Base-by-base conservation (phyloP, 2,329 filamentous ascomycete species). In the Immersiporthe knoxdaviesiana region DNA sequence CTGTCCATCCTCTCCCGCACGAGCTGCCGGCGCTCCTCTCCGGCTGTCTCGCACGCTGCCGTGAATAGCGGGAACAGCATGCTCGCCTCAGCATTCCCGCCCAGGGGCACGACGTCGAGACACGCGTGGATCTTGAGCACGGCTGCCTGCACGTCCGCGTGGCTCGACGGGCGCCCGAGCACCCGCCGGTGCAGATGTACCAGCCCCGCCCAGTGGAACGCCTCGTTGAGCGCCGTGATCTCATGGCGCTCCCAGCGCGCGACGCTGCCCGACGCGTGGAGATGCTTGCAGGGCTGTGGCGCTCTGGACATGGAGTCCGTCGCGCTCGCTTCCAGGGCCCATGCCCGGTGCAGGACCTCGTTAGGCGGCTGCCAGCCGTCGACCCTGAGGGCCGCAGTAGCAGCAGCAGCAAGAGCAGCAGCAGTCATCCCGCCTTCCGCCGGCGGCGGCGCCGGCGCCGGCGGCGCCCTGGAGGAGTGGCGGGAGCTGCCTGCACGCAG, bases 51-150 rank as follows among this genome's bases (percentile, higher is more conserved):
- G 73, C 92, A 94, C 0, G 92, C 93, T 1, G 92, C 92, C 1
- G 91, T 92, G 78, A 96, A 96, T 80, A 96, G 89, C 0, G 93
- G 92, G 72, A 96, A 94, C 52, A 96, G 78, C 24, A 92, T 81
- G 74, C 91, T 93, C 11, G 88, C 89, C 78, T 95, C 92, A 0
- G 92, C 91, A 21, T 88, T 89, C 39, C 90, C 90, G 7, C 91
- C 90, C 16, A 84, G 81, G 16, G 88, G 81, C 63, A 96, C 87
- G 50, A 85, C 86, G 30, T 83, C 82, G 71, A 95, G 81, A 41
- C 88, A 86, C 1, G 82, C 80, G 37, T 92, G 81, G 60, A 95
- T 91, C 71, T 87, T 84, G 50, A 82, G 78, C 6, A 94, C 88
- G 0, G 88, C 87, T 14, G 82, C 80, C 73, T 90, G 88, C 0